Evolutionary conservation across 768 basidiomycete genomes (phyloP), one percentile per base, ranked within the genome.

Genomic region (Megacollybia marginata): DNA sequence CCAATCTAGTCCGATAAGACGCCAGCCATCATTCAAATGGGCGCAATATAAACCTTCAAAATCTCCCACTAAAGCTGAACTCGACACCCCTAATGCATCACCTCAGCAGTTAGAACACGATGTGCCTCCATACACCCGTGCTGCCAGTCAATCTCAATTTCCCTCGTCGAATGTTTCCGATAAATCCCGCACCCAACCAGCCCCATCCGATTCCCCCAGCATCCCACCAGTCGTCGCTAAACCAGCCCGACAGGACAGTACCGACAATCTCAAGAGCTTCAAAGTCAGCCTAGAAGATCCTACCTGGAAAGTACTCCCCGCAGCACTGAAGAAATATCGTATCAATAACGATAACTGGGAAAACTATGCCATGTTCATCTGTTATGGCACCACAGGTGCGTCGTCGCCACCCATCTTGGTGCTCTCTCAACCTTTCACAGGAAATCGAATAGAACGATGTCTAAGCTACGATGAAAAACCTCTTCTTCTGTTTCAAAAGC

Each of bases 351-450:
- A 98, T 55, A 94, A 90, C 65, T 99, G 96, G 96, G 87, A 92
- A 72, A 90, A 92, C 59, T 99, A 98, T 70, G 96, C 96, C 28
- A 89, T 99, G 86, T 99, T 99, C 69, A 98, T 99, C 53, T 98
- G 95, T 59, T 97, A 95, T 65, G 95, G 94, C 10, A 85, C 86
- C 48, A 74, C 92, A 47, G 92, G 94, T 92, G 61, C 57, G 79
- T 61, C 31, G n/a, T 32, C 8, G 11, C 16, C 35, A 33, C 40
- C 45, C 34, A 11, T 7, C 44, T 38, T 15, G 31, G 18, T 44
- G 20, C 20, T 51, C 36, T 54, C 13, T 38, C 23, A 28, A 28
- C 23, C 23, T 28, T 28, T 44, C 19, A 5, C 53, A 87, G 83
- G 80, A 51, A 83, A 82, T 58, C 82, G 85, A 19, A 82, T 83